Percentiles rank a stretch among this genome's conserved stretches.
phyloP scores from a whole-genome alignment of 208 protist genomes.

The Herpetomonas muscarum region DNA sequence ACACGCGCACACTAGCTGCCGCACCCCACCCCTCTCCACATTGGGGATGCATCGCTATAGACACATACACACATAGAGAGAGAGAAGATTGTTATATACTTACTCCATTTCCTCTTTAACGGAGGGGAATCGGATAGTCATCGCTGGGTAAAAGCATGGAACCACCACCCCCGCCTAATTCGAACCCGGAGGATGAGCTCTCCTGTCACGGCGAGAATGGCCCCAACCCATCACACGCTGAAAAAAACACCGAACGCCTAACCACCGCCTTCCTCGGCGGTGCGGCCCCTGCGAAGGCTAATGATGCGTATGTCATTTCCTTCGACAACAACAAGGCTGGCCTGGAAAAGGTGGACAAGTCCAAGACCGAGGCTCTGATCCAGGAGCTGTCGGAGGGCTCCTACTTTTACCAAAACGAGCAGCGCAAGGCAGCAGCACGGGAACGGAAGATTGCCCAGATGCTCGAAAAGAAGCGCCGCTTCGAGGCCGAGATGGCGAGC shows the following conservation, averaged over 20 bases:
- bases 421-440: slow-evolving; percentile 46
- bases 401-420: slow-evolving; percentile 61
- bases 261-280: neutral
- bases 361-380: slow-evolving; percentile 47
- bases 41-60: too few species aligned
- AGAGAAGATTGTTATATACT: too few species aligned
- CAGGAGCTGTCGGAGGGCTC: slow-evolving; percentile 48
- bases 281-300: neutral
- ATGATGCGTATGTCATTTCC: slow-evolving; percentile 6
- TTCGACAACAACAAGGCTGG: slow-evolving; percentile 80
- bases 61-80: too few species aligned
- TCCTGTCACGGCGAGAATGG: too few species aligned
- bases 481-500: slow-evolving; percentile 13
- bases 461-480: slow-evolving; percentile 28
- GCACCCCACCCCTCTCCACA: too few species aligned
- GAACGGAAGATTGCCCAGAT: slow-evolving; percentile 32
- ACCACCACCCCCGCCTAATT: too few species aligned
- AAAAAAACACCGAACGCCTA: neutral
- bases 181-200: too few species aligned
- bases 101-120: too few species aligned
- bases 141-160: too few species aligned
- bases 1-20: too few species aligned
- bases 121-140: too few species aligned
- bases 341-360: slow-evolving; percentile 54
- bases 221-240: too few species aligned